A percentile compares a stretch with the other conserved stretches of the same genome.
Conservation (phyloP, 345 rosid genomes). For the Camelina laxa region DNA sequence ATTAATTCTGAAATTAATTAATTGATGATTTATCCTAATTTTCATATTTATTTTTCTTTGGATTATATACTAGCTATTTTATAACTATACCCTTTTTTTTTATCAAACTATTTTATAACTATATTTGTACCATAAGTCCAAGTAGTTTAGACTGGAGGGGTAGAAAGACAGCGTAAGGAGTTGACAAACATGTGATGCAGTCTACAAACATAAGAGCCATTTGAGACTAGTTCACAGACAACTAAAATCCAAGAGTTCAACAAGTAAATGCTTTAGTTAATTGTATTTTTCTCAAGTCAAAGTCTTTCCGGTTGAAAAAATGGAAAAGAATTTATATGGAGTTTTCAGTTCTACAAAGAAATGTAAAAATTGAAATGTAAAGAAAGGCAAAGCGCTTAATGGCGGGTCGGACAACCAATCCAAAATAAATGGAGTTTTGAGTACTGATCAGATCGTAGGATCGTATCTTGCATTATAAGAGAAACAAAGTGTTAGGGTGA, state of each 20-base stretch:
- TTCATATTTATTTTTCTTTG: not conserved
- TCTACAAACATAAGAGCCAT: constrained; percentile 27
- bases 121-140: not conserved
- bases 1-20: not conserved
- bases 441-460: not conserved
- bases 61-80: too few relatives aligned
- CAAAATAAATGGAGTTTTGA: not conserved
- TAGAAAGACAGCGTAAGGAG: constrained; percentile 13
- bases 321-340: not conserved
- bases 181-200: constrained; percentile 10
- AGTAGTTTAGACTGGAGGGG: not conserved
- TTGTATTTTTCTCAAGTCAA: not conserved
- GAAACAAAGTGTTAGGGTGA: not conserved
- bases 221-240: constrained; percentile 30
- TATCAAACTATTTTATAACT: too few relatives aligned
- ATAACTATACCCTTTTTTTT: too few relatives aligned
- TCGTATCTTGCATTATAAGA: not conserved
- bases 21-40: not conserved
- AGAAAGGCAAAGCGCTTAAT: not conserved
- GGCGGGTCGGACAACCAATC: not conserved
- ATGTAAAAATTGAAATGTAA: not conserved
- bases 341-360: not conserved
- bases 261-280: constrained; percentile 5
- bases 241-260: constrained; percentile 30
- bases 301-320: constrained; percentile 2